phyloP scores from a whole-genome alignment of 1,284 basidiomycete species.

The Prillingera fragicola region DNA sequence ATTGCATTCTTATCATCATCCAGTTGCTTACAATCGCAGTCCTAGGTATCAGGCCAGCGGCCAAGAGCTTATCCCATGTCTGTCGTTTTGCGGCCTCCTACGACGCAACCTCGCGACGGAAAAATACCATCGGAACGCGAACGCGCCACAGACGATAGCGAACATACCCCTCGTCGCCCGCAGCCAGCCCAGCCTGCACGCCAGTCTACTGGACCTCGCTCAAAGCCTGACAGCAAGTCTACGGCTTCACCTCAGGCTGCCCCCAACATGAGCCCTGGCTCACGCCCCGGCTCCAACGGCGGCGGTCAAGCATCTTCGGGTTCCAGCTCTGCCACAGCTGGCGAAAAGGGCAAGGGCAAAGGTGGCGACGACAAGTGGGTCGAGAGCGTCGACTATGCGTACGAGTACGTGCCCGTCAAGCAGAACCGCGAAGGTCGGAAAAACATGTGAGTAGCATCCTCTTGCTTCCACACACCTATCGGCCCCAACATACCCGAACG shows the following conservation, averaged over 20 bases:
- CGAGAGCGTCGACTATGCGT: slow-evolving; percentile 38
- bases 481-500: too few relatives aligned
- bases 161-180: slow-evolving; percentile 4
- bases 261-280: not conserved
- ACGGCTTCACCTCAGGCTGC: not conserved
- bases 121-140: slow-evolving; percentile 2
- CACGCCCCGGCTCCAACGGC: too few relatives aligned
- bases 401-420: slow-evolving; percentile 42
- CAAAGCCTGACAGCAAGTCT: not conserved
- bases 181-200: slow-evolving; percentile 5
- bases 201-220: not conserved
- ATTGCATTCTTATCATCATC: too few relatives aligned
- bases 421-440: slow-evolving; percentile 23
- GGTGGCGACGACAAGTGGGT: slow-evolving; percentile 20
- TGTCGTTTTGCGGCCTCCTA: not conserved
- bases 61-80: not conserved
- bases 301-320: too few relatives aligned
- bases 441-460: slow-evolving; percentile 27
- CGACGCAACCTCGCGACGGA: not conserved
- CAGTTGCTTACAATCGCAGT: too few relatives aligned
- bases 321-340: too few relatives aligned
- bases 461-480: not conserved
- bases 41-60: not conserved
- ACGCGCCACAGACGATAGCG: not conserved
- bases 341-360: not conserved